These are phyloP conservation scores for Solanum ossicruentum DNA, from an alignment of 257 asterid genomes.

Conservation along the genomic window DNA sequence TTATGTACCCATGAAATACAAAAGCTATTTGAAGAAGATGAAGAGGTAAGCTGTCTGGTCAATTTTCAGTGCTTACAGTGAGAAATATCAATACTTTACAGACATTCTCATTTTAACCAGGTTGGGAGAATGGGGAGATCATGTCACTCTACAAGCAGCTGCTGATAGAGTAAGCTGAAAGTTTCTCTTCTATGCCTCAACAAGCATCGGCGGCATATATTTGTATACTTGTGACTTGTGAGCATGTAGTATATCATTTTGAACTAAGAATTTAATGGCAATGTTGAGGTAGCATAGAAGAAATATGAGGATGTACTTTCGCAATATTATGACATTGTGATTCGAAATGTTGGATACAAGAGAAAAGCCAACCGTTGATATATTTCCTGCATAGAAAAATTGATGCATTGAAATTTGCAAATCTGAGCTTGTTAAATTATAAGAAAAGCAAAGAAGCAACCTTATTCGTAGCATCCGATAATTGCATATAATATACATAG, in stretches of 20 bases:
- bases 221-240: not conserved
- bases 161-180: constrained; percentile 68
- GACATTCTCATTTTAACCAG: constrained; percentile 24
- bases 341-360: not conserved
- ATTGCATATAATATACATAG: not conserved
- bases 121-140: constrained; percentile 96
- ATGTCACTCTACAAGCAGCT: constrained; percentile 96
- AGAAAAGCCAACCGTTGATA: not conserved
- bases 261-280: not conserved
- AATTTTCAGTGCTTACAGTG: not conserved
- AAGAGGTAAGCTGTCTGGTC: constrained; percentile 37
- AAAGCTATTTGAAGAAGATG: constrained; percentile 69
- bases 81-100: not conserved
- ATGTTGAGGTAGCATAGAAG: not conserved
- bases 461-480: not conserved
- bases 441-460: not conserved
- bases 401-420: not conserved
- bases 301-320: not conserved
- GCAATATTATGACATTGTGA: not conserved
- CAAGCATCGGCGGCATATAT: not conserved
- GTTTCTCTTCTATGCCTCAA: not conserved
- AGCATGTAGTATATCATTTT: not conserved
- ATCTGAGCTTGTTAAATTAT: not conserved
- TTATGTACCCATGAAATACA: constrained; percentile 90
- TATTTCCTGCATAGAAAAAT: not conserved